Conservation (phyloP, 352 stramenopile genomes). For the Globisporangium spinosum region DNA sequence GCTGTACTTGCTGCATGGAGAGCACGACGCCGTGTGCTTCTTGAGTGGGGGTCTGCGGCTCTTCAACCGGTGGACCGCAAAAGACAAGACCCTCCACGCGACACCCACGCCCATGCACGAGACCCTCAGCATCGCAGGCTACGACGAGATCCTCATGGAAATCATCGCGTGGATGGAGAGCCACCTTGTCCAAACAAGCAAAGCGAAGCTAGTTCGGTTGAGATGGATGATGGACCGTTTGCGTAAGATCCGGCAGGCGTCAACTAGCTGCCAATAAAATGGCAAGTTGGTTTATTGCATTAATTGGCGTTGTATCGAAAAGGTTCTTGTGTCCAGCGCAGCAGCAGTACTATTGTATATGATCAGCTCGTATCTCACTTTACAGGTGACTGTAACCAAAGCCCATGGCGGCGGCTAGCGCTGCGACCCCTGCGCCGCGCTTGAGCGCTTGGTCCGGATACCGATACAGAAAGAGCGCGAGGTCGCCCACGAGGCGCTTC, state of each 20-base stretch:
- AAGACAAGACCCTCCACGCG: constrained; percentile 51
- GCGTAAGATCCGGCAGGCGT: too few species aligned
- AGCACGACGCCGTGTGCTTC: constrained; percentile 36
- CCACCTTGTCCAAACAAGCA: neutral
- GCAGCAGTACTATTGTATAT: neutral
- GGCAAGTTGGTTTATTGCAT: neutral
- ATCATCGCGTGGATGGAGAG: constrained; percentile 35
- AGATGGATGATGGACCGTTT: too few species aligned
- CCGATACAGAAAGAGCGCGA: constrained; percentile 50
- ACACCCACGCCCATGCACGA: constrained; percentile 34
- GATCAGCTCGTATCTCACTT: too few species aligned
- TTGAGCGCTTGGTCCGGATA: constrained; percentile 48
- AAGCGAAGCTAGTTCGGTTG: neutral
- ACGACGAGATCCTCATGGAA: constrained; percentile 28
- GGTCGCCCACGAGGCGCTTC: constrained; percentile 38
- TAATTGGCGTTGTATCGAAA: neutral
- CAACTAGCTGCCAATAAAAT: too few species aligned
- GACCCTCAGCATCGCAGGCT: constrained; percentile 34
- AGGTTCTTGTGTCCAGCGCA: neutral
- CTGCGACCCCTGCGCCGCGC: constrained; percentile 39
- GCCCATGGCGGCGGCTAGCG: constrained; percentile 36
- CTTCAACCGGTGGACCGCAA: constrained; percentile 26
- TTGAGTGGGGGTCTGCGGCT: constrained; percentile 33
- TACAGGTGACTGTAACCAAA: constrained; percentile 39
- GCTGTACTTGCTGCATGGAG: constrained; percentile 37